These are phyloP conservation scores for Hygrocybe coccinea DNA, from an alignment of 768 basidiomycete genomes.

Conservation along the genomic window DNA sequence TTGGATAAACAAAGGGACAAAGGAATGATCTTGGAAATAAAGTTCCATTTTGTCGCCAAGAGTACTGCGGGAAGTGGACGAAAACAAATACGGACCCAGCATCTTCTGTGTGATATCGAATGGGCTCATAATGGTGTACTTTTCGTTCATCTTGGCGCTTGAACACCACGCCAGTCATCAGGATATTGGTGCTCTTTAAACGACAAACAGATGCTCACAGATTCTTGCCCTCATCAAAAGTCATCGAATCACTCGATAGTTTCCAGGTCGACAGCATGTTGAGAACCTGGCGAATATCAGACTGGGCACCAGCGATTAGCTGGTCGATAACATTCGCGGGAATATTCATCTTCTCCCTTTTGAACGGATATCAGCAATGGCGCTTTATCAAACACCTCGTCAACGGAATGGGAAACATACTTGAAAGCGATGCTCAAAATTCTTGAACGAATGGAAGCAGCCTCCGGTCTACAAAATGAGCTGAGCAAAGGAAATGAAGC, in stretches of 20 bases:
- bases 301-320: slow-evolving; percentile 81
- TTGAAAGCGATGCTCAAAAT: slow-evolving; percentile 87
- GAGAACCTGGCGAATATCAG: slow-evolving; percentile 94
- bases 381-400: neutral
- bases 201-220: slow-evolving; percentile 52
- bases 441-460: slow-evolving; percentile 71
- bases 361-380: neutral
- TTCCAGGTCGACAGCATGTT: slow-evolving; percentile 99
- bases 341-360: slow-evolving; percentile 89
- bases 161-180: slow-evolving; percentile 1
- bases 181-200: neutral
- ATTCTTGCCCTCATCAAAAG: slow-evolving; percentile 87
- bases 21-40: slow-evolving; percentile 95
- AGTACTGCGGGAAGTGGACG: slow-evolving; percentile 70
- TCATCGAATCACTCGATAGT: slow-evolving; percentile 72
- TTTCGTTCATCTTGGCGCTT: slow-evolving; percentile 87
- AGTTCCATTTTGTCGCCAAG: slow-evolving; percentile 90
- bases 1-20: slow-evolving; percentile 93
- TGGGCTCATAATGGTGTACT: slow-evolving; percentile 84
- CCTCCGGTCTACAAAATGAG: slow-evolving; percentile 58
- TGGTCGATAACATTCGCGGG: slow-evolving; percentile 89
- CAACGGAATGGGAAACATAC: slow-evolving; percentile 36
- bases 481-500: slow-evolving; percentile 4
- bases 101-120: slow-evolving; percentile 89
- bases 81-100: slow-evolving; percentile 88